Base-by-base conservation (phyloP, 169 alveolate species). In the Cryptosporidium tyzzeri region DNA sequence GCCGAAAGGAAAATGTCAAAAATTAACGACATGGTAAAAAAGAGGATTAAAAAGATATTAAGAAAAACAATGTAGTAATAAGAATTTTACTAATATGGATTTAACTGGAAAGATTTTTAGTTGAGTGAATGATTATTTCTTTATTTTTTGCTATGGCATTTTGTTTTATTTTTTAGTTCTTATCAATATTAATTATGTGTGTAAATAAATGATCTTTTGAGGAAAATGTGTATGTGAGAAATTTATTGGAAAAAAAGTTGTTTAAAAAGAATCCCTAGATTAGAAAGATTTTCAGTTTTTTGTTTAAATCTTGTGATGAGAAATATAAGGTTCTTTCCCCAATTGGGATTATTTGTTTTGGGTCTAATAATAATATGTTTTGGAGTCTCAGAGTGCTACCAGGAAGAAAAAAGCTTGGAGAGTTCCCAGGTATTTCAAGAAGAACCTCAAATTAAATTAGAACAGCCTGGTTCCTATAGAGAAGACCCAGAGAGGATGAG, bases 401-500 rank as follows among this genome's bases (percentile, higher is more conserved):
- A 48, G 16, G 21, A 14, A 48, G 37, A 59, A 31, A 59, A 31
- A 23, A 59, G 69, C 48, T n/a, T 33, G 29, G 71, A 31, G 53
- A 31, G 31, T 39, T 65, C 71, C 48, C 71, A 65, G 21, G 31
- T 21, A 23, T 16, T 14, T 10, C 71, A 26, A n/a, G 51, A 65
- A 35, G 71, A n/a, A 2, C 31, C 51, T 29, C 29, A 14, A 9
- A 16, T 65, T n/a, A 51, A 35, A 29, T 1, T 21, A 37, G 84
- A 48, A 1, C 68, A 7, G 8, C 18, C 59, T 26, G 21, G 3
- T 1, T 14, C 23, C 0, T 35, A 73, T 33, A 2, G 1, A n/a
- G 31, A 53, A 18, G 68, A 37, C 10, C 44, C 21, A 14, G 51
- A 73, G 23, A 73, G 70, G 51, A 73, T 55, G 53, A 73, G 35